A percentile compares a stretch with the other conserved stretches of the same genome.
phyloP scores from a whole-genome alignment of 2,329 filamentous ascomycete genomes.

The Lachnum nothofagi region DNA sequence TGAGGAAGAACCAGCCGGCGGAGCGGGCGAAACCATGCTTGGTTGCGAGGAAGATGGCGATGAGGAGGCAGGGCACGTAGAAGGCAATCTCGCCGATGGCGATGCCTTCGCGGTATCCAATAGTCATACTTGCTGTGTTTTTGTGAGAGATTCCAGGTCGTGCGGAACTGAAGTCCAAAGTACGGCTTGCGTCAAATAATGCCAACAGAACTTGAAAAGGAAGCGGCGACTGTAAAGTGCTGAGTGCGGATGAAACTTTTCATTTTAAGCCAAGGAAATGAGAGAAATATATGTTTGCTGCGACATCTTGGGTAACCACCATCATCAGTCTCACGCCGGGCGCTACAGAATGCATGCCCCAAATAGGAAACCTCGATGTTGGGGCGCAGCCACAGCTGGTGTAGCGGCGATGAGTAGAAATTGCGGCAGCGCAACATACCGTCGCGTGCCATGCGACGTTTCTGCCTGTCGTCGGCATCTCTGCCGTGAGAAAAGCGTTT shows the following conservation, averaged over 20 bases:
- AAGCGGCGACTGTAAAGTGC: no score
- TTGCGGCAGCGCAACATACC: no score
- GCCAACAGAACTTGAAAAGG: background rate
- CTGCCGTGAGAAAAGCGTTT: no score
- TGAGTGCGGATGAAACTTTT: background rate
- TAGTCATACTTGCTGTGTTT: slow-evolving; percentile 13
- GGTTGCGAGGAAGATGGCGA: slow-evolving; percentile 36
- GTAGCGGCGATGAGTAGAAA: no score
- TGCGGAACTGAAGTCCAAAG: background rate
- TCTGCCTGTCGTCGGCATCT: no score
- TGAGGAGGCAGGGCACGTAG: slow-evolving; percentile 36
- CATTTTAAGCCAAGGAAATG: slow-evolving; percentile 1
- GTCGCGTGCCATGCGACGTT: no score
- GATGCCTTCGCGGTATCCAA: slow-evolving; percentile 36
- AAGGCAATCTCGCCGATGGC: slow-evolving; percentile 40
- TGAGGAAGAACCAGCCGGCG: slow-evolving; percentile 50
- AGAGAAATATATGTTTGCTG: slow-evolving; percentile 9
- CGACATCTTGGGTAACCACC: background rate
- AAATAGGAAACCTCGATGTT: background rate
- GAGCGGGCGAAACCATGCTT: slow-evolving; percentile 43
- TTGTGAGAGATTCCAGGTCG: background rate
- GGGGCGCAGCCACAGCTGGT: no score
- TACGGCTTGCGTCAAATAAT: background rate
- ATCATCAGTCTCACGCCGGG: background rate
- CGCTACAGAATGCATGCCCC: background rate